Percentiles rank a stretch among this genome's conserved stretches.
phyloP scores from a whole-genome alignment of 148 eudicot species.

The Rhododendron simsii region DNA sequence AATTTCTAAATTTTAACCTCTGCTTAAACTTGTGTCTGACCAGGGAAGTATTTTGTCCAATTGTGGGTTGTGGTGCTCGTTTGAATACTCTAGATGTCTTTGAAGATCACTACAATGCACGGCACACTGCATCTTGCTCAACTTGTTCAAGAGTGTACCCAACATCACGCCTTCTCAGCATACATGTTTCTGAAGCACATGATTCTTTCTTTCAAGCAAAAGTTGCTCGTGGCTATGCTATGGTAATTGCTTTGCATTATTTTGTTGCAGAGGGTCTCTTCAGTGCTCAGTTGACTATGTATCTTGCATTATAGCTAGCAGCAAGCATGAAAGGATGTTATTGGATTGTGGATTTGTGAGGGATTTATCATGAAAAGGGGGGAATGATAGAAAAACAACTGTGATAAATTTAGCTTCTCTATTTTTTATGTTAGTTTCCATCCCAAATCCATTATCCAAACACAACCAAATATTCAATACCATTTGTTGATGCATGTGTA shows the following conservation, averaged over 20 bases:
- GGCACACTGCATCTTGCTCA: constrained; percentile 87
- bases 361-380: not conserved
- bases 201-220: constrained; percentile 96
- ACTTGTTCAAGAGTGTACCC: constrained; percentile 91
- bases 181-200: constrained; percentile 89
- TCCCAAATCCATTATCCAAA: not conserved
- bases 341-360: not conserved
- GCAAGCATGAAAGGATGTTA: not conserved
- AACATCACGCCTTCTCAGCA: constrained; percentile 83
- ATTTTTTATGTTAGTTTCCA: not conserved
- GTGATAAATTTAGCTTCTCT: not conserved
- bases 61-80: constrained; percentile 78
- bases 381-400: not conserved
- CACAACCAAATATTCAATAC: not conserved
- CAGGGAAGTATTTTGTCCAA: constrained; percentile 75
- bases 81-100: constrained; percentile 63
- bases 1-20: not conserved
- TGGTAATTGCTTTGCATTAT: constrained; percentile 39
- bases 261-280: not conserved
- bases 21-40: not conserved
- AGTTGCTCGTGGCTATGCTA: constrained; percentile 77
- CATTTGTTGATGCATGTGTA: not conserved
- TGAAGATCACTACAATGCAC: constrained; percentile 86
- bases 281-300: not conserved
- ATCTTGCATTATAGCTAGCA: not conserved